Evolutionary conservation across 345 rosid genomes (phyloP).

Genomic region (Hibiscus trionum): DNA sequence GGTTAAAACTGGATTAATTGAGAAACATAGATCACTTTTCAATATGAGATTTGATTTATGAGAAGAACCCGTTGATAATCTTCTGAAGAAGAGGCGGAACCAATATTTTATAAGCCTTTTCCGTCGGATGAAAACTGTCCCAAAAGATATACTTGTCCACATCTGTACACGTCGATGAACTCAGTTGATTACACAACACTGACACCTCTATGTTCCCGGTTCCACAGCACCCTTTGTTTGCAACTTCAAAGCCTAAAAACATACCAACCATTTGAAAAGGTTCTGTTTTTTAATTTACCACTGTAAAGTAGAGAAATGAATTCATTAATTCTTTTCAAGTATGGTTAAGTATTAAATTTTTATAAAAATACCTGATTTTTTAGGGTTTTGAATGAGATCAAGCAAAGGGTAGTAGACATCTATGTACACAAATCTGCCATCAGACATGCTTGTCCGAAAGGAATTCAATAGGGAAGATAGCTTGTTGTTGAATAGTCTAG

Average conservation of each 20-base stretch:
- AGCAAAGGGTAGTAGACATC: slow-evolving; percentile 50
- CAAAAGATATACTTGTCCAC: slow-evolving; percentile 42
- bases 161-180: slow-evolving; percentile 32
- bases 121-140: slow-evolving; percentile 77
- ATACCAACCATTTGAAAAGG: neutral
- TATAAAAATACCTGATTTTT: slow-evolving; percentile 34
- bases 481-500: slow-evolving; percentile 36
- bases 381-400: slow-evolving; percentile 41
- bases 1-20: no score
- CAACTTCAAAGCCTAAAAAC: slow-evolving; percentile 29
- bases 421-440: slow-evolving; percentile 29
- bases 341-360: no score
- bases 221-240: slow-evolving; percentile 53
- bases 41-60: neutral
- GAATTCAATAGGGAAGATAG: slow-evolving; percentile 23
- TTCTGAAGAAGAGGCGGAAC: slow-evolving; percentile 13
- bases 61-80: slow-evolving; percentile 23
- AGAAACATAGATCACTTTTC: no score
- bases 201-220: slow-evolving; percentile 36
- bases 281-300: no score
- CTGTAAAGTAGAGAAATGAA: neutral
- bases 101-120: slow-evolving; percentile 36
- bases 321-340: neutral
- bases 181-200: slow-evolving; percentile 30
- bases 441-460: slow-evolving; percentile 17